Base-by-base conservation (phyloP, 1,284 basidiomycete species). In the Ceratobasidium sp. region DNA sequence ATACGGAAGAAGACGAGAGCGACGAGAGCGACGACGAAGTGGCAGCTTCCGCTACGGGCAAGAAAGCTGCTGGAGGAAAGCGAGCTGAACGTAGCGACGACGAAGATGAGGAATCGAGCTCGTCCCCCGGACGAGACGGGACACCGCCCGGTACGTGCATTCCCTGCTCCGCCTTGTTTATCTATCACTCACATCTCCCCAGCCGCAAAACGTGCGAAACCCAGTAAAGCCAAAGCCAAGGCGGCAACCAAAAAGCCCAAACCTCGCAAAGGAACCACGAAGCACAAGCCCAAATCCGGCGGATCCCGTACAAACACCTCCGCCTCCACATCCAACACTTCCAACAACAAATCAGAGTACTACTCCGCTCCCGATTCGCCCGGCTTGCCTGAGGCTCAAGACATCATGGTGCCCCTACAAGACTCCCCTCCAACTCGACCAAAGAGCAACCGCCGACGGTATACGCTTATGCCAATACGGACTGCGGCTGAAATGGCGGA, bases 321-420 rank as follows among this genome's bases (percentile, higher is more conserved):
- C 4, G 48, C 29, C 29, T 51, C 36, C 3, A 27, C 41, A 15
- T 53, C 51, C 6, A 24, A 27, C n/a, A n/a, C n/a, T n/a, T n/a
- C 56, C 56, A n/a, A n/a, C n/a, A 22, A 59, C 11, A 15, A 27
- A 22, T 8, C 22, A n/a, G n/a, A 22, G 36, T 31, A 59, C 24
- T 56, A 50, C 22, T 6, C 67, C 14, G 44, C 27, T 19, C 54
- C 44, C 51, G 36, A 44, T 14, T 36, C 27, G 5, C 50, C 60
- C 50, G 48, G 47, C 9, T 27, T 53, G n/a, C 59, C 59, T 15
- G 36, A 50, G 36, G 31, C 67, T 36, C 67, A 33, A 24, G 67
- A 71, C 29, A 71, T 71, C 33, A 71, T 71, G 67, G 67, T 71
- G 47, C 67, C 67, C 22, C 67, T 71, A n/a, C 67, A 71, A 27